Base-by-base conservation (phyloP, 495 filamentous ascomycete species). In the Parachaetomium inaequale region DNA sequence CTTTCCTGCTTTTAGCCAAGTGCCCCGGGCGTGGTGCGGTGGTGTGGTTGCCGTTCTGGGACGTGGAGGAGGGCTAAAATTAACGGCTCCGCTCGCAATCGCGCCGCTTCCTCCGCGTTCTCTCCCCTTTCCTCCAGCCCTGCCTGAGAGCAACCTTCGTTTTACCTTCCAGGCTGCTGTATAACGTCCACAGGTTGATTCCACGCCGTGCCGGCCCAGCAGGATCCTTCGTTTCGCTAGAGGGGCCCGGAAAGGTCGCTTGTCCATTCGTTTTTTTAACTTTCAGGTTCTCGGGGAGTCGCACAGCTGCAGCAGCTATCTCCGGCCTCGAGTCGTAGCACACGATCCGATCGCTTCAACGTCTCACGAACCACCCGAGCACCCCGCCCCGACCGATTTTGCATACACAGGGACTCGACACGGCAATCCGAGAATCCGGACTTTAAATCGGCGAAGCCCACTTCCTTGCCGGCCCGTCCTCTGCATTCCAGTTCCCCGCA, bases 221-320 rank as follows among this genome's bases (percentile, higher is more conserved):
- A 40, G 19, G 29, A 50, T 40, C 56, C 45, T 59, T 59, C 56
- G 56, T 28, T 50, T 49, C 15, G 15, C 43, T 46, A 36, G 31
- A 59, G 31, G 56, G 43, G 21, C 56, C 45, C 45, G 19, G 23
- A 26, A 51, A 40, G 57, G 46, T 42, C 26, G 58, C 58, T 60
- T 60, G 49, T 60, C 58, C 58, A 60, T 53, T 60, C 58, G 58
- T 53, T 60, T 59, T 31, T 34, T 32, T 2, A 5, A 45, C 14
- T 15, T 40, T n/a, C n/a, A 25, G 25, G 3, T 23, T n/a, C 12
- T 12, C n/a, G 10, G 31, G 11, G n/a, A 34, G 49, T 23, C 55
- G 43, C 55, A 10, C 21, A 6, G 4, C 25, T 11, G 11, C 43
- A 17, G 25, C 38, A 54, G 34, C n/a, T n/a, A 25, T 5, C 25